Percentiles rank a stretch among this genome's conserved stretches.
These are phyloP conservation scores for Hirsutella thompsonii DNA, from an alignment of 2,329 filamentous ascomycete genomes.

Conservation along the genomic window DNA sequence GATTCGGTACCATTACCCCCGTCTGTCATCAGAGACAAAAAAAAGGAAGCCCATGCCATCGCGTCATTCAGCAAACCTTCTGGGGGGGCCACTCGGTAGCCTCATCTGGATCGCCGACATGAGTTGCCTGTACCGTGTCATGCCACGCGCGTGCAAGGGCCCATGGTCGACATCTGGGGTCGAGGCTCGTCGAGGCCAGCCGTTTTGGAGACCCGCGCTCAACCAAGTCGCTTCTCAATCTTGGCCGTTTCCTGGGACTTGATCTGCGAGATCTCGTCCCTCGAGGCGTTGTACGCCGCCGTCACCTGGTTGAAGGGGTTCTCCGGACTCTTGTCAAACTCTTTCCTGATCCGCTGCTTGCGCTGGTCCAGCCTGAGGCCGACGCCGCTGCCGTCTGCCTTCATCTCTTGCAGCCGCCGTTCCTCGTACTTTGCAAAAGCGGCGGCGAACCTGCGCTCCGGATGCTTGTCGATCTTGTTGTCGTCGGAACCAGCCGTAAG, in stretches of 20 bases:
- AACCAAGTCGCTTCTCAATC: slow-evolving; percentile 57
- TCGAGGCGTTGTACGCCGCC: slow-evolving; percentile 62
- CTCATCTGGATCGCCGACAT: no score
- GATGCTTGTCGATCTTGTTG: slow-evolving; percentile 73
- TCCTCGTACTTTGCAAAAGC: slow-evolving; percentile 77
- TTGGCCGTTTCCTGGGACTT: slow-evolving; percentile 55
- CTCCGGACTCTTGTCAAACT: slow-evolving; percentile 88
- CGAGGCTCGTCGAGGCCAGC: no score
- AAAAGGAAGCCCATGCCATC: no score
- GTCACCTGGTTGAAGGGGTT: slow-evolving; percentile 89
- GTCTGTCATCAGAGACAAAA: no score
- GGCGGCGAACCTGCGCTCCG: slow-evolving; percentile 76
- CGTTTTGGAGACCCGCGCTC: slow-evolving; percentile 6
- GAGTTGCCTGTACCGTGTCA: no score
- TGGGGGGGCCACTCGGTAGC: no score
- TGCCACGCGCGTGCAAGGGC: no score
- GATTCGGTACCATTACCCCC: no score
- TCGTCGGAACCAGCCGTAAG: slow-evolving; percentile 42
- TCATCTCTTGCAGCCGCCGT: slow-evolving; percentile 70
- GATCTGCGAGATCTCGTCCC: slow-evolving; percentile 60
- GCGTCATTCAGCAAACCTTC: no score
- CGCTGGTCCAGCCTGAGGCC: slow-evolving; percentile 74
- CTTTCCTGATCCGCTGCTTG: slow-evolving; percentile 72
- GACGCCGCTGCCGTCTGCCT: slow-evolving; percentile 57
- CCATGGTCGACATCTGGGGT: no score